Conservation (phyloP, 2,329 filamentous ascomycete species). For the Phyllosticta citribraziliensis region DNA sequence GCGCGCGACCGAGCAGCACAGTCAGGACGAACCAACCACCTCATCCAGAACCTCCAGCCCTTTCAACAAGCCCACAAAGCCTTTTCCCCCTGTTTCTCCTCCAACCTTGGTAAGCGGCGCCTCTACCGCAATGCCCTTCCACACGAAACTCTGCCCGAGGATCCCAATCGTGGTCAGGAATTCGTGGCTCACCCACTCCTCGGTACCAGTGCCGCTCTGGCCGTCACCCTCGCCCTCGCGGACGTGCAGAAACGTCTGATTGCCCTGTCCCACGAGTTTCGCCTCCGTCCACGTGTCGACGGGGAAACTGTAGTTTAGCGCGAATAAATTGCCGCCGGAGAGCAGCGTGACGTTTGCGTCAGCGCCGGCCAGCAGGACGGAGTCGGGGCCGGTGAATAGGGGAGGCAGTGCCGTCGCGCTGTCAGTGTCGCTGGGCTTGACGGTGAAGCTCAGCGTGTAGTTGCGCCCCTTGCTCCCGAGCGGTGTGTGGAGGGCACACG, state of each 20-base stretch:
- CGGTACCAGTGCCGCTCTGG: slow-evolving; percentile 16
- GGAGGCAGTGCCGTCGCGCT: neutral
- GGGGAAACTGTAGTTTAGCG: slow-evolving; percentile 33
- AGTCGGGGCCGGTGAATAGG: slow-evolving; percentile 36
- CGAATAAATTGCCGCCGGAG: slow-evolving; percentile 29
- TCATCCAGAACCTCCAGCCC: neutral
- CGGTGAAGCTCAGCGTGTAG: slow-evolving; percentile 45
- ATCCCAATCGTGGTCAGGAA: slow-evolving; percentile 36
- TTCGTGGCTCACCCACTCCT: slow-evolving; percentile 15
- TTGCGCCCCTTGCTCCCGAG: slow-evolving; percentile 46
- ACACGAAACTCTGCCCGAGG: slow-evolving; percentile 32
- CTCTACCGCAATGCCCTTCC: slow-evolving; percentile 37
- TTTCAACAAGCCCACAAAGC: neutral
- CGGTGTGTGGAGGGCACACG: slow-evolving; percentile 39
- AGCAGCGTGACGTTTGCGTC: slow-evolving; percentile 29
- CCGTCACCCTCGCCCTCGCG: slow-evolving; percentile 11
- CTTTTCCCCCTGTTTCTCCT: slow-evolving; percentile 18
- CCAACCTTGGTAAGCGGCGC: slow-evolving; percentile 35
- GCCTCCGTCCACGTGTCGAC: slow-evolving; percentile 28
- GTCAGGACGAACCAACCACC: too few relatives aligned
- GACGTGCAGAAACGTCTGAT: slow-evolving; percentile 25
- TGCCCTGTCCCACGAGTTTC: slow-evolving; percentile 26
- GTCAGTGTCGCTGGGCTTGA: slow-evolving; percentile 18
- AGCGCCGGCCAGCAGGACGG: slow-evolving; percentile 22
- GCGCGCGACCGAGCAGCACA: too few relatives aligned